A percentile compares a stretch with the other conserved stretches of the same genome.
Conservation (phyloP, 805 yeast genomes). For the Pichia phayaonensis region DNA sequence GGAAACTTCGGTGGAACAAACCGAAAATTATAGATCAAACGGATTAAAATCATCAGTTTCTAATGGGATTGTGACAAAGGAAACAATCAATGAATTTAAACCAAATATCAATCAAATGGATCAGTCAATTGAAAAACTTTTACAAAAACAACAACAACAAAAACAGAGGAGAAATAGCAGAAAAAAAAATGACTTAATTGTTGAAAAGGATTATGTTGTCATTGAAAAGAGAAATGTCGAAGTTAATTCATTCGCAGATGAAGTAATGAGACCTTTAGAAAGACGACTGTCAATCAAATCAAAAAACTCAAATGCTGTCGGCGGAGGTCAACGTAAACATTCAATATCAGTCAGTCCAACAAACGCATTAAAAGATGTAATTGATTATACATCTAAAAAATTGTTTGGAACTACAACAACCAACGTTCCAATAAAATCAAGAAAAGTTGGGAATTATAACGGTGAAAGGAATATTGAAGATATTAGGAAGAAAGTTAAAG, state of each 20-base stretch:
- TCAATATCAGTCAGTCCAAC: conserved; percentile 48
- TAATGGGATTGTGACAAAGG: background rate
- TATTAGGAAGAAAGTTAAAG: background rate
- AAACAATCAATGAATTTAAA: background rate
- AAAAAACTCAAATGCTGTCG: background rate
- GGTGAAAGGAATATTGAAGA: background rate
- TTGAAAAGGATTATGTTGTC: conserved; percentile 86
- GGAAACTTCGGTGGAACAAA: background rate
- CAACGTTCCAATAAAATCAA: background rate
- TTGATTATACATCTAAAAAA: conserved; percentile 81
- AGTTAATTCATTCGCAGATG: conserved; percentile 93
- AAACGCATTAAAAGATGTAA: conserved; percentile 80
- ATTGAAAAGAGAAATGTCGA: conserved; percentile 93
- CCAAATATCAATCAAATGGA: background rate
- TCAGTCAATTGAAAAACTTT: conserved; percentile 6
- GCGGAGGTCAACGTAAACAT: conserved; percentile 19
- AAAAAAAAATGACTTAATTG: conserved; percentile 15
- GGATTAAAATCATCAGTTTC: conserved; percentile 2
- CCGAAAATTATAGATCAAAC: background rate
- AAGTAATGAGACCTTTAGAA: conserved; percentile 28
- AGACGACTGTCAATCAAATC: conserved; percentile 28
- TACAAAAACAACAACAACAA: conserved; percentile 7
- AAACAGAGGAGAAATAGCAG: background rate
- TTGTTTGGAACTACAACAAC: conserved; percentile 49
- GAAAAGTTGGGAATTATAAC: conserved; percentile 10